Evolutionary conservation across 306 rosid genomes (phyloP).

Genomic region (cucumber (Cucumis sativus)): DNA sequence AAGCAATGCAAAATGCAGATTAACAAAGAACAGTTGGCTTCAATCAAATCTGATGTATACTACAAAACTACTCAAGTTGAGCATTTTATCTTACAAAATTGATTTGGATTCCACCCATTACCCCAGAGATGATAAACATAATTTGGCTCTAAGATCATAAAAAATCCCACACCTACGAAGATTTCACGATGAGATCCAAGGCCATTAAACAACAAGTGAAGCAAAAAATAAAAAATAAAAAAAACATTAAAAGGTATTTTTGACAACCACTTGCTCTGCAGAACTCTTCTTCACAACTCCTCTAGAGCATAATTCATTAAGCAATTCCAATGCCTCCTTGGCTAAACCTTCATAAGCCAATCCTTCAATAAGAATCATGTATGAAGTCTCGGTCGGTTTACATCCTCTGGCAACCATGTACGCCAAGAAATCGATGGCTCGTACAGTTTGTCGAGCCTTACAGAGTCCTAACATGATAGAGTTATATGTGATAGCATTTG

Average conservation of each 20-base stretch:
- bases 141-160: background rate
- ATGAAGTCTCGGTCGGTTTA: slow-evolving; percentile 78
- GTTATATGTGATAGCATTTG: slow-evolving; percentile 56
- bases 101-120: background rate
- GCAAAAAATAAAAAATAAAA: background rate
- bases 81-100: slow-evolving; percentile 2
- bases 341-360: slow-evolving; percentile 80
- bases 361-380: slow-evolving; percentile 85
- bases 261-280: slow-evolving; percentile 51
- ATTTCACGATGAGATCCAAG: background rate
- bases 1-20: background rate
- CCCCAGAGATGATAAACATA: background rate
- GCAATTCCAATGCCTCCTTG: slow-evolving; percentile 66
- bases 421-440: slow-evolving; percentile 74
- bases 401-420: slow-evolving; percentile 66
- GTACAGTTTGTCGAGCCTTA: slow-evolving; percentile 51
- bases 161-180: background rate
- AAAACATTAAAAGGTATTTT: slow-evolving; percentile 19
- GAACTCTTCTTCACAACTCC: slow-evolving; percentile 78
- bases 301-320: slow-evolving; percentile 49
- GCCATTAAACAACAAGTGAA: background rate
- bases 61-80: background rate
- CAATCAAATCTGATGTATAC: background rate
- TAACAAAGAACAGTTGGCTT: background rate
- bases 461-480: slow-evolving; percentile 79